A percentile compares a stretch with the other conserved stretches of the same genome.
These are phyloP conservation scores for Cercospora nicotianae DNA, from an alignment of 2,329 filamentous ascomycete species.

Conservation along the genomic window DNA sequence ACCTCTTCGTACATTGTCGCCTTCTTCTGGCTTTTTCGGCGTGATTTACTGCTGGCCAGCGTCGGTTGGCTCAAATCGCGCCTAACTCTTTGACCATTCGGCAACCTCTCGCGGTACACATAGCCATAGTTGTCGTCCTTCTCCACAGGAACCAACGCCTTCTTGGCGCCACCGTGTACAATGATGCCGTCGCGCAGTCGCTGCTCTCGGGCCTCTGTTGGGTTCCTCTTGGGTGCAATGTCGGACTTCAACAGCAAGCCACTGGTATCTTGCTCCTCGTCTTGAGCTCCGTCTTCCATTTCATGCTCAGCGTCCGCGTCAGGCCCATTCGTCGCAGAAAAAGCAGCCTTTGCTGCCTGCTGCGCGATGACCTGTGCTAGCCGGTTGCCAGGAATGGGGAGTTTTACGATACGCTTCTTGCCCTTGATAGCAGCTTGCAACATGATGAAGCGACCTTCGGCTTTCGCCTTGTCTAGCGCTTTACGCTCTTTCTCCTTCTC, in stretches of 20 bases:
- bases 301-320: constrained; percentile 37
- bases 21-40: constrained; percentile 23
- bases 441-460: constrained; percentile 48
- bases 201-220: constrained; percentile 43
- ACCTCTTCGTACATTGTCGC: constrained; percentile 48
- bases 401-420: constrained; percentile 47
- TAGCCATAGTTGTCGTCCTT: constrained; percentile 38
- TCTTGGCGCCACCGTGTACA: constrained; percentile 35
- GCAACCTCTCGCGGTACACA: constrained; percentile 36
- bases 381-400: constrained; percentile 41
- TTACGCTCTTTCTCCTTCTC: constrained; percentile 49
- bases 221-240: constrained; percentile 35
- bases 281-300: constrained; percentile 27
- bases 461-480: constrained; percentile 43
- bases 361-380: constrained; percentile 41
- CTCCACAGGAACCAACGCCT: constrained; percentile 37
- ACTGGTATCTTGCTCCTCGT: constrained; percentile 23
- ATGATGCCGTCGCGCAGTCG: constrained; percentile 32
- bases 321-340: constrained; percentile 24
- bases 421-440: constrained; percentile 49
- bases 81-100: constrained; percentile 30
- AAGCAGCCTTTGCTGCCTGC: constrained; percentile 34
- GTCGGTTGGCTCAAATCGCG: constrained; percentile 16
- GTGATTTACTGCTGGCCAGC: constrained; percentile 24
- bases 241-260: constrained; percentile 38